These are phyloP conservation scores for Sporothrix phasma DNA, from an alignment of 2,329 filamentous ascomycete genomes.

Conservation along the genomic window DNA sequence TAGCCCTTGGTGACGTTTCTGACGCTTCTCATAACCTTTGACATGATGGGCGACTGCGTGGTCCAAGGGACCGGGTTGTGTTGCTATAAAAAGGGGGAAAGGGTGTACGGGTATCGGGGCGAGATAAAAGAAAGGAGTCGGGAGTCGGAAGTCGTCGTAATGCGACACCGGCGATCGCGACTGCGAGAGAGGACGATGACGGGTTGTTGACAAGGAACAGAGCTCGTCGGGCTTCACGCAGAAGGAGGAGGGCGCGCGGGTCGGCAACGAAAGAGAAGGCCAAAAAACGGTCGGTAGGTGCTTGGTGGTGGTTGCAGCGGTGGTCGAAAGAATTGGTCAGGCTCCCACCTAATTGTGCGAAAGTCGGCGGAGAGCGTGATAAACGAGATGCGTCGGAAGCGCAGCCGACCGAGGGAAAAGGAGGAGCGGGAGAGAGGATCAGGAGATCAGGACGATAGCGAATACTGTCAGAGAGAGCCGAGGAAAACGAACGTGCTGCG, in stretches of 20 bases:
- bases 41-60: constrained; percentile 53
- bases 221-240: not conserved
- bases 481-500: not conserved
- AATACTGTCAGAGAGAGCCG: not conserved
- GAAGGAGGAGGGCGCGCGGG: not conserved
- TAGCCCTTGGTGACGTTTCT: constrained; percentile 99
- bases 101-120: not conserved
- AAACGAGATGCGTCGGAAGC: constrained; percentile 1
- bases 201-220: not conserved
- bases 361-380: constrained; percentile 7
- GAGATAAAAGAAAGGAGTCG: not conserved
- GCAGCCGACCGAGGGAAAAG: not conserved
- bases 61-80: constrained; percentile 11
- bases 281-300: not conserved
- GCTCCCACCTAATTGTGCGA: constrained; percentile 13
- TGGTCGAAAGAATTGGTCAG: not conserved
- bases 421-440: not conserved
- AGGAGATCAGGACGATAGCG: not conserved
- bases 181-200: not conserved
- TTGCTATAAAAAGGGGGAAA: not conserved
- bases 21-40: constrained; percentile 91
- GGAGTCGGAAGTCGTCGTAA: not conserved
- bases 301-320: too few relatives aligned
- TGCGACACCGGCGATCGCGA: not conserved
- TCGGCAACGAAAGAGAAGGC: not conserved